Conservation (phyloP, 75 land plant species). For the Sequoia sempervirens region DNA sequence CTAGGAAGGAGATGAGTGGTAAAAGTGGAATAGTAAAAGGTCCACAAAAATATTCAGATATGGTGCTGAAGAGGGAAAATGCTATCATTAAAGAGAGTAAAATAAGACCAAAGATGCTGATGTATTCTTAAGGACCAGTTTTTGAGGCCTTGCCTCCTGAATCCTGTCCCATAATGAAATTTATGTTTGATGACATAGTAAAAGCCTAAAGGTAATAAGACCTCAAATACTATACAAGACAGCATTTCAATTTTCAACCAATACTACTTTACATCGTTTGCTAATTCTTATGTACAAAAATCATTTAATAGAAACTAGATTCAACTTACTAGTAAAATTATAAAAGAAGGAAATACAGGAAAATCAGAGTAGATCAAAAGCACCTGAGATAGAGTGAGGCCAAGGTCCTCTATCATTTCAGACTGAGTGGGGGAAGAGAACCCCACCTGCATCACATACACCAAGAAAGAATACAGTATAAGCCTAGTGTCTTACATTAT, state of each 20-base stretch:
- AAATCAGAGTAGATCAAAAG: neutral
- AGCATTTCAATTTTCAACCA: neutral
- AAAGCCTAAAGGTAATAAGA: neutral
- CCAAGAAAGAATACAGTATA: too few relatives aligned
- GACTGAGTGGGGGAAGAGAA: slow-evolving; percentile 33
- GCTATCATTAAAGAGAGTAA: neutral
- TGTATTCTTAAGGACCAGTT: neutral
- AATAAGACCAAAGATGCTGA: neutral
- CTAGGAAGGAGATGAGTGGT: neutral
- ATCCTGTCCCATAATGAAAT: neutral
- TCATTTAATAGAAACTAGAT: neutral
- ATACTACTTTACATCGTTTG: neutral
- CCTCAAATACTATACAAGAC: too few relatives aligned
- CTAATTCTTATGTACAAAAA: neutral
- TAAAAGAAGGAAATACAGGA: neutral
- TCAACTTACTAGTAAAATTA: neutral
- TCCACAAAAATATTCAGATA: neutral
- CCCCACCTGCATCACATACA: slow-evolving; percentile 27
- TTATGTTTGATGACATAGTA: neutral
- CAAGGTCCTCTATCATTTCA: slow-evolving; percentile 29
- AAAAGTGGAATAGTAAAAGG: neutral
- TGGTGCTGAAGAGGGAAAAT: neutral
- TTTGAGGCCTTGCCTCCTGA: neutral
- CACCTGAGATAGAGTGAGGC: slow-evolving; percentile 36
- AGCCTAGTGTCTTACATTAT: too few relatives aligned